phyloP scores from a whole-genome alignment of 306 rosid genomes.

The Cucurbita ficifolia region DNA sequence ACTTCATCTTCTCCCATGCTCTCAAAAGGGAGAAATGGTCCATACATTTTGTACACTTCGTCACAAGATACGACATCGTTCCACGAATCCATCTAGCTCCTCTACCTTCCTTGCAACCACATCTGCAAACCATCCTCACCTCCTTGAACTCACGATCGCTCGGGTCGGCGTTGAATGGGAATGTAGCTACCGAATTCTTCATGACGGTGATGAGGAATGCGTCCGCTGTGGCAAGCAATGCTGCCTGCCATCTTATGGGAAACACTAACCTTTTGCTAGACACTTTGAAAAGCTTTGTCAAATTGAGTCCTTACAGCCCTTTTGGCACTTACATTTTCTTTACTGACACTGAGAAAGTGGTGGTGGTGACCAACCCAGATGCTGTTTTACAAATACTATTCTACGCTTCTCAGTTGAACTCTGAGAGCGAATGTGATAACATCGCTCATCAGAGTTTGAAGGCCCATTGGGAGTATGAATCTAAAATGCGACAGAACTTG shows the following conservation, averaged over 20 bases:
- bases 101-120: constrained; percentile 15
- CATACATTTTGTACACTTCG: constrained; percentile 39
- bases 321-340: constrained; percentile 59
- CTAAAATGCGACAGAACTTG: constrained; percentile 19
- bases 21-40: constrained; percentile 68
- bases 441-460: constrained; percentile 25
- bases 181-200: constrained; percentile 15
- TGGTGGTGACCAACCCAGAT: constrained; percentile 36
- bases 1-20: constrained; percentile 61
- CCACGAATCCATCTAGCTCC: constrained; percentile 69
- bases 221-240: constrained; percentile 34
- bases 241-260: constrained; percentile 62
- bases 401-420: constrained; percentile 30
- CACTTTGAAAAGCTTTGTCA: constrained; percentile 28
- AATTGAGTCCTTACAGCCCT: constrained; percentile 67
- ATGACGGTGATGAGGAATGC: constrained; percentile 35
- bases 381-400: constrained; percentile 62
- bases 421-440: constrained; percentile 2
- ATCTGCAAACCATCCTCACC: constrained; percentile 14
- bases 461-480: constrained; percentile 31
- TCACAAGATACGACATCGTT: constrained; percentile 42
- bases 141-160: constrained; percentile 8
- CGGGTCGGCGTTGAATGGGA: not conserved
- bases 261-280: constrained; percentile 41
- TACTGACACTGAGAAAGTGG: constrained; percentile 27